Evolutionary conservation across 164 flowering plant genomes (phyloP).

Genomic region (Piper betle): DNA sequence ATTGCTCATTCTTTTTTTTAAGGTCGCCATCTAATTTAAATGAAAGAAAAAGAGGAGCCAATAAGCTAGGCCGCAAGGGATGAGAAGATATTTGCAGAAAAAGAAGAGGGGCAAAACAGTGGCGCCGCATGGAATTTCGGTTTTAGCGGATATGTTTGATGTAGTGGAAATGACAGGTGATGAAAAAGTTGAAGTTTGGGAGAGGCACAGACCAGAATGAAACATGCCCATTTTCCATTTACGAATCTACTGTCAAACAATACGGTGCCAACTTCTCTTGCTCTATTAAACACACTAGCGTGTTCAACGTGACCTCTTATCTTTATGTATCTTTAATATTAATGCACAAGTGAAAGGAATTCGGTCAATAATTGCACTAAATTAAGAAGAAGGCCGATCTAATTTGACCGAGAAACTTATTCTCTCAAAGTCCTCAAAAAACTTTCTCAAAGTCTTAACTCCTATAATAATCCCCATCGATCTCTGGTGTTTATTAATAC

Average conservation of each 20-base stretch:
- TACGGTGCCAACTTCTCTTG: background rate
- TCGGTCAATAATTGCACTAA: background rate
- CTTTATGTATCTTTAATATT: background rate
- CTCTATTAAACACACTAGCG: background rate
- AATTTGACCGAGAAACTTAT: too few relatives aligned
- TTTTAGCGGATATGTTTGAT: background rate
- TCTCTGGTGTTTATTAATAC: background rate
- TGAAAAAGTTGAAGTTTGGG: background rate
- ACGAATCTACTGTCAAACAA: background rate
- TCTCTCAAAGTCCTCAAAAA: too few relatives aligned
- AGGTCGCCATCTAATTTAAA: too few relatives aligned
- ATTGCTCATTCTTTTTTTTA: too few relatives aligned
- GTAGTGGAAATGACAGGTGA: background rate
- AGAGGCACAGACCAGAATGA: background rate
- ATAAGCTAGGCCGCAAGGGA: too few relatives aligned
- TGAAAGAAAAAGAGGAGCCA: too few relatives aligned
- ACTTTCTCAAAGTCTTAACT: background rate
- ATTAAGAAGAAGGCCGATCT: too few relatives aligned
- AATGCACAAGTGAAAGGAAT: background rate
- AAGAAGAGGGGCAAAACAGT: too few relatives aligned
- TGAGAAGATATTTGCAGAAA: too few relatives aligned
- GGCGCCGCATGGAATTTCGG: too few relatives aligned
- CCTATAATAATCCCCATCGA: background rate
- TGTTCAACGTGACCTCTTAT: background rate
- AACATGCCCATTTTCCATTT: background rate